Base-by-base conservation (phyloP, 1,139 yeast species). In the Nematodospora anomalae region DNA sequence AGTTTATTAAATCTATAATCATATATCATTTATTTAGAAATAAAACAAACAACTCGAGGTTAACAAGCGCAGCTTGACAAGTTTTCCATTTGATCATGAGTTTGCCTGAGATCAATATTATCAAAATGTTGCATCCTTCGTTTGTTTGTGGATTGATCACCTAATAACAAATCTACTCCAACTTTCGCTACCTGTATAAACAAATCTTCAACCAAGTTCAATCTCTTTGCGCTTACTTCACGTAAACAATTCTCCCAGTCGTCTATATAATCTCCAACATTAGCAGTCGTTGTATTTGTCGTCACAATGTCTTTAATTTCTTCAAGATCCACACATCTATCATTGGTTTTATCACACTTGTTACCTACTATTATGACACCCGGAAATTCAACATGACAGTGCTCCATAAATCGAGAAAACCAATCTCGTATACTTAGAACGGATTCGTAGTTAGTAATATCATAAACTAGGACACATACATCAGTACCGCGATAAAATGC, bases 401-500 rank as follows among this genome's bases (percentile, higher is more conserved):
- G 72, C 32, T 70, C 66, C 43, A 71, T 49, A 46, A 78, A 78
- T 30, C 74, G 62, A n/a, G 57, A 44, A 42, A 76, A 65, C 83
- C 83, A 79, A 42, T 63, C 71, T 30, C 64, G 62, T 16, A 79
- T 52, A 48, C 75, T 69, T 23, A 76, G 60, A 36, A 78, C 76
- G 12, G 77, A 67, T 49, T 74, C 79, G 41, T 77, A 74, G 50
- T 70, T 72, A 37, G 83, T 74, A 33, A 76, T 62, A 52, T 79
- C 84, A 52, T 76, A 79, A 16, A 77, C 77, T 25, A 79, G 52
- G 3, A 79, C 66, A 12, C 75, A 80, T 9, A 78, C 76, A 49
- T 79, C 83, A 0, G 83, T 69, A 6, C 84, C 84, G 26, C 84
- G 55, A 51, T 77, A 79, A 49, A 78, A 79, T 3, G 83, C 78